phyloP scores from a whole-genome alignment of 768 basidiomycete species.

The Trametes meyenii region DNA sequence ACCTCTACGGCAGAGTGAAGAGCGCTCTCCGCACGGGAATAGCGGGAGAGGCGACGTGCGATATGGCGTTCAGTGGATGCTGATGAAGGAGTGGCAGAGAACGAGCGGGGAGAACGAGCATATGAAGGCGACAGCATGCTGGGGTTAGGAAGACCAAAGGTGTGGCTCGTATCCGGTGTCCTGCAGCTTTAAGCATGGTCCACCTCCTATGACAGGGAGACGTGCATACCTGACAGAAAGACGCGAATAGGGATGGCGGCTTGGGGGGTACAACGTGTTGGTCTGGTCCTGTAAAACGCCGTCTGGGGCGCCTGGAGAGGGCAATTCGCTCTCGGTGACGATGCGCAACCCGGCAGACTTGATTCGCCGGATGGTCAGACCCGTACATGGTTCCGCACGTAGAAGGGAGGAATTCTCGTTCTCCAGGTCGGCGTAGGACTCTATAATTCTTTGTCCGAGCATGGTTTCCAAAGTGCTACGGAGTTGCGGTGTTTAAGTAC shows the following conservation, averaged over 20 bases:
- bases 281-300: neutral
- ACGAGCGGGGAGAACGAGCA: neutral
- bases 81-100: conserved; percentile 3
- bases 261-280: conserved; percentile 1
- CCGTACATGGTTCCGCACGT: conserved; percentile 2
- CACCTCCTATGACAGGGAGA: neutral
- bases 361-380: conserved; percentile 18
- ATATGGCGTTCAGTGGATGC: conserved; percentile 6
- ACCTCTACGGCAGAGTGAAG: conserved; percentile 40
- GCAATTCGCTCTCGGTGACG: conserved; percentile 20
- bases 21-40: conserved; percentile 47
- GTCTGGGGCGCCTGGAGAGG: neutral
- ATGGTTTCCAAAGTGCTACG: neutral
- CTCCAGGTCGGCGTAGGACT: conserved; percentile 7
- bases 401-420: neutral
- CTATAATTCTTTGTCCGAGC: conserved; percentile 22
- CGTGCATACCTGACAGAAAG: conserved; percentile 5
- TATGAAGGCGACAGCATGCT: conserved; percentile 8
- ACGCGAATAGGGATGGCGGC: conserved; percentile 1
- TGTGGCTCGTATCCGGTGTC: conserved; percentile 28
- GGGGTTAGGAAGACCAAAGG: conserved; percentile 27
- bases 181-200: conserved; percentile 1
- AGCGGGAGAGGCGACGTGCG: conserved; percentile 41
- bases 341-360: conserved; percentile 23
- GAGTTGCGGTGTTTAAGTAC: neutral